These are phyloP conservation scores for Nosema muscidifuracis DNA, from an alignment of 371 early-diverging fungal genomes.

Conservation along the genomic window DNA sequence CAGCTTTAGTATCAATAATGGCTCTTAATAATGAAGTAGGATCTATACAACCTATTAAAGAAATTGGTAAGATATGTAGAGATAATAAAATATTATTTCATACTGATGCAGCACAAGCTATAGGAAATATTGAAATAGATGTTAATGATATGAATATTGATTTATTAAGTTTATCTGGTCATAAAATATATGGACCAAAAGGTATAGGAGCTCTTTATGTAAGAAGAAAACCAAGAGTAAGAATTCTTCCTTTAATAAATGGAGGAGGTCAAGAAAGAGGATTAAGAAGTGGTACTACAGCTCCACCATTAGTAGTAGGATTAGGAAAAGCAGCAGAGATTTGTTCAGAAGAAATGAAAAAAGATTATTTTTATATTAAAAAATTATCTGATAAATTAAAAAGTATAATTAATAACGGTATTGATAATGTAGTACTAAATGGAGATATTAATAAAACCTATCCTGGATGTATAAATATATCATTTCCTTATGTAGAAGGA, in stretches of 20 bases:
- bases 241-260: constrained; percentile 78
- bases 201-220: constrained; percentile 91
- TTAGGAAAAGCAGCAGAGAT: constrained; percentile 87
- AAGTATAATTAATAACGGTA: constrained; percentile 17
- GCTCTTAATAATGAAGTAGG: constrained; percentile 98
- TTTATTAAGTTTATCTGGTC: constrained; percentile 88
- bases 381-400: constrained; percentile 43
- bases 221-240: constrained; percentile 83
- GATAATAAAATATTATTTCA: constrained; percentile 64
- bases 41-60: constrained; percentile 83
- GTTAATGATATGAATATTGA: constrained; percentile 90
- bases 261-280: constrained; percentile 99
- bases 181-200: constrained; percentile 97
- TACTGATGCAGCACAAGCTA: constrained; percentile 97
- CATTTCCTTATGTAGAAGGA: constrained; percentile 98
- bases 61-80: constrained; percentile 69
- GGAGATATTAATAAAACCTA: constrained; percentile 42
- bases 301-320: constrained; percentile 86
- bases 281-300: constrained; percentile 88
- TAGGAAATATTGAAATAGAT: constrained; percentile 89
- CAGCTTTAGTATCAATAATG: constrained; percentile 87
- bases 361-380: constrained; percentile 62
- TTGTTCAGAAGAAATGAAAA: constrained; percentile 75
- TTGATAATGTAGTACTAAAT: constrained; percentile 42
- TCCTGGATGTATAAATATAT: constrained; percentile 84